Conservation (phyloP, 495 filamentous ascomycete genomes). For the Talaromyces trachyspermus region DNA sequence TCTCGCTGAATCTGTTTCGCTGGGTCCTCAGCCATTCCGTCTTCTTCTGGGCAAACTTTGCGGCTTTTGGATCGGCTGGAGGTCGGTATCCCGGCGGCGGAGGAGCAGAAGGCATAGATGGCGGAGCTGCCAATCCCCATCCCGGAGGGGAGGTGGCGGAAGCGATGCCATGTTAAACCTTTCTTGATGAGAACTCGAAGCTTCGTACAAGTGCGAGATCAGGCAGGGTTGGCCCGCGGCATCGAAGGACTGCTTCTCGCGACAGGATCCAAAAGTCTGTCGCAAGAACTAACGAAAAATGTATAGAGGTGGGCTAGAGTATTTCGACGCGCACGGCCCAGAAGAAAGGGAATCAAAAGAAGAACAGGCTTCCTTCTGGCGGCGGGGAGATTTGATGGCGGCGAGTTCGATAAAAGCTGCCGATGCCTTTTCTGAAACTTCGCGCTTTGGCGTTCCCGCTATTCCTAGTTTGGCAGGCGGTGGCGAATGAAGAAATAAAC, state of each 20-base stretch:
- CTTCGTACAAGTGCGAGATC: constrained; percentile 1
- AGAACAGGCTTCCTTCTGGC: constrained; percentile 42
- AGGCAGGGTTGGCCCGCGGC: constrained; percentile 1
- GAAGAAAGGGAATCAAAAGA: constrained; percentile 8
- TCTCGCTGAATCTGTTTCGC: constrained; percentile 91
- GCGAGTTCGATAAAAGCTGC: constrained; percentile 17
- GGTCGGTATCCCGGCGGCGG: constrained; percentile 88
- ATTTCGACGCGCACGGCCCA: background rate
- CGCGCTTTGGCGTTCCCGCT: constrained; percentile 24
- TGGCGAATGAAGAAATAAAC: constrained; percentile 1
- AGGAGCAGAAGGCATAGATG: constrained; percentile 67
- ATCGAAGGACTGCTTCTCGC: constrained; percentile 7
- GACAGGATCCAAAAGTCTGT: background rate
- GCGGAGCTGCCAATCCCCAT: constrained; percentile 62
- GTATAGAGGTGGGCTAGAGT: background rate
- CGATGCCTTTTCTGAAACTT: constrained; percentile 21
- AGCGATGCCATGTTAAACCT: constrained; percentile 64
- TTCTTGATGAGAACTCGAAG: constrained; percentile 17
- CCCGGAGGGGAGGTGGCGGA: constrained; percentile 77
- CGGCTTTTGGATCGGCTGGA: constrained; percentile 74
- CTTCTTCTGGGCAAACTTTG: constrained; percentile 97
- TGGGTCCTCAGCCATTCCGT: constrained; percentile 95
- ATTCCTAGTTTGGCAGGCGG: constrained; percentile 18
- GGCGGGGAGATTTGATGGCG: constrained; percentile 16
- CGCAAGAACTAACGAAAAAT: constrained; percentile 7